phyloP scores from a whole-genome alignment of 1,284 basidiomycete genomes.

The Fistulinella cinereoalba region DNA sequence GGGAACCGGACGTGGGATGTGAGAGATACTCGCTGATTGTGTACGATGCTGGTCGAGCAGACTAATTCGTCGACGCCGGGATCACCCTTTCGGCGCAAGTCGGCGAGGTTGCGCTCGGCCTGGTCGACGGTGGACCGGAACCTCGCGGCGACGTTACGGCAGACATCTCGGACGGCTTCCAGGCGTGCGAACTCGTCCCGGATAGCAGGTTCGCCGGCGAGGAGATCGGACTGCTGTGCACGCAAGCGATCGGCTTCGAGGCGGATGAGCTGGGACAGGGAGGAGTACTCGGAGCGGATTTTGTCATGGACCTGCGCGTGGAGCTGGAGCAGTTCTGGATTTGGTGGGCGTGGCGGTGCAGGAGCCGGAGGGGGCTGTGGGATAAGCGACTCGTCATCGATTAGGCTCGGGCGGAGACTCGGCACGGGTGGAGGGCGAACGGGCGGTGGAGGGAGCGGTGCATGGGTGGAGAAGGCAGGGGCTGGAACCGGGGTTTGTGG shows the following conservation, averaged over 20 bases:
- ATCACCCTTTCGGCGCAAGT: constrained; percentile 72
- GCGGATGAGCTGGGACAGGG: constrained; percentile 62
- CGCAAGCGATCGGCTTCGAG: constrained; percentile 75
- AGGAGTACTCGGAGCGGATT: constrained; percentile 65
- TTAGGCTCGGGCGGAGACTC: constrained; percentile 40
- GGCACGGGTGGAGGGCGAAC: constrained; percentile 23
- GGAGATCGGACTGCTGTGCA: constrained; percentile 79
- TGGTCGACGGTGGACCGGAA: constrained; percentile 60
- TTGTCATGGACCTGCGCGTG: constrained; percentile 80
- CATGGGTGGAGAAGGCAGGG: constrained; percentile 13
- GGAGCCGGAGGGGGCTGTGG: constrained; percentile 32
- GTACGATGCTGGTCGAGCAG: constrained; percentile 91
- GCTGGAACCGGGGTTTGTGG: constrained; percentile 15
- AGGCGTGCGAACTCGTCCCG: constrained; percentile 95
- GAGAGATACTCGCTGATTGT: constrained; percentile 79
- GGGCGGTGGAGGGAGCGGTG: constrained; percentile 23
- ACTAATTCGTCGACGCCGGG: constrained; percentile 91
- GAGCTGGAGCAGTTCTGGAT: constrained; percentile 83
- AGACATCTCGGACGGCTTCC: constrained; percentile 92
- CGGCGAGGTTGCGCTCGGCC: constrained; percentile 66
- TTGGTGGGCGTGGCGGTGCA: constrained; percentile 82
- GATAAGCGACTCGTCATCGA: constrained; percentile 48
- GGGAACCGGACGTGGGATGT: constrained; percentile 5
- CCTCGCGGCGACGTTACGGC: constrained; percentile 71
- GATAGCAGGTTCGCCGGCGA: constrained; percentile 88